Conservation (phyloP, 176 grass and related monocot species). For the Carex myosuroides region DNA sequence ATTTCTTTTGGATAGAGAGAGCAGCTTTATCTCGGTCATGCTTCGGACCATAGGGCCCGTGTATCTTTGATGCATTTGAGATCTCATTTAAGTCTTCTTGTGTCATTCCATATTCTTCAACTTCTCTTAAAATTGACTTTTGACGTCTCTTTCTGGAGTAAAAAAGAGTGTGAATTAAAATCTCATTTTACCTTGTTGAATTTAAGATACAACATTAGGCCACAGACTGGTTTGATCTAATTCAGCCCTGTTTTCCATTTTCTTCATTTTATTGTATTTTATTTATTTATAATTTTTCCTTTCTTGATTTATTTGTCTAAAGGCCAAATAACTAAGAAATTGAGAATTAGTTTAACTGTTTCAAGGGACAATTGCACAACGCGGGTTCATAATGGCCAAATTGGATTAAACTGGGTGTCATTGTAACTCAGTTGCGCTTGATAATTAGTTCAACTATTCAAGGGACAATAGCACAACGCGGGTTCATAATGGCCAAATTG, state of each 20-base stretch:
- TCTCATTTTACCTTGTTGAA: not conserved
- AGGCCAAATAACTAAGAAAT: not conserved
- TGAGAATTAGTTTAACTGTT: not conserved
- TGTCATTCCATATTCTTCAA: constrained; percentile 76
- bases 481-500: not conserved
- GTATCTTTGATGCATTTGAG: constrained; percentile 53
- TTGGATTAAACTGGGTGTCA: not conserved
- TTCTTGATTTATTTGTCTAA: not conserved
- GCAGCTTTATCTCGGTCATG: constrained; percentile 67
- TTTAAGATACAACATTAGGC: not conserved
- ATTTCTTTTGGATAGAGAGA: constrained; percentile 94
- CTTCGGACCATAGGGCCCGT: constrained; percentile 43
- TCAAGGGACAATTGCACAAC: not conserved
- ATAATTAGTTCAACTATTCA: not conserved
- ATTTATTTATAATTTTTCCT: not conserved
- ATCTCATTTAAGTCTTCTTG: constrained; percentile 84
- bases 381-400: not conserved
- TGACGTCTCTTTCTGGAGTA: constrained; percentile 51
- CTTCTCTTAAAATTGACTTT: constrained; percentile 41
- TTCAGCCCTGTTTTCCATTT: not conserved
- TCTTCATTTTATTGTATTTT: not conserved
- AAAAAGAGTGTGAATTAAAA: not conserved
- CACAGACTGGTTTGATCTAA: not conserved
- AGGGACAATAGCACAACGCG: not conserved
- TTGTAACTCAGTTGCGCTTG: not conserved